A percentile compares a stretch with the other conserved stretches of the same genome.
Evolutionary conservation across 768 basidiomycete species (phyloP).

Genomic region (Russula abietina): DNA sequence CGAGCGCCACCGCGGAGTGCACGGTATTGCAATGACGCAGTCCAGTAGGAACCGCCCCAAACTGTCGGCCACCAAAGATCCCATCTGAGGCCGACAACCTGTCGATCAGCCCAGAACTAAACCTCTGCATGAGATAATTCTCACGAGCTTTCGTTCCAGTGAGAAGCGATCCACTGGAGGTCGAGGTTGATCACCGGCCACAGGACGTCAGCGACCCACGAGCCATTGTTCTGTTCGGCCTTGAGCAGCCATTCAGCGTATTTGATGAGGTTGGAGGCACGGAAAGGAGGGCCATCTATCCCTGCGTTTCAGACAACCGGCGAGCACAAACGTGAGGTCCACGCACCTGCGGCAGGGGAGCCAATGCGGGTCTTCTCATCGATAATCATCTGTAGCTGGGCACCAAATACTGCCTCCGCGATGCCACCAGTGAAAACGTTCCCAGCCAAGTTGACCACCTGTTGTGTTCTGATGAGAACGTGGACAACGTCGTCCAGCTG

Average conservation of each 20-base stretch:
- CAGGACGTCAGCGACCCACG: constrained; percentile 13
- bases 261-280: constrained; percentile 8
- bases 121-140: not conserved
- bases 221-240: constrained; percentile 16
- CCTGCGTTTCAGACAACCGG: not conserved
- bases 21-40: constrained; percentile 20
- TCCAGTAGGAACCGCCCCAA: constrained; percentile 23
- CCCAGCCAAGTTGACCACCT: constrained; percentile 14
- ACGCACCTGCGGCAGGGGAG: constrained; percentile 18
- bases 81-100: constrained; percentile 5
- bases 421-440: constrained; percentile 21
- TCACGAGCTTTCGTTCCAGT: constrained; percentile 19
- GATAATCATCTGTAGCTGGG: constrained; percentile 6
- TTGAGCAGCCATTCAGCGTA: constrained; percentile 19
- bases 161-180: constrained; percentile 19
- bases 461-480: constrained; percentile 14
- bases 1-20: constrained; percentile 23
- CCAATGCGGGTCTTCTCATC: constrained; percentile 15
- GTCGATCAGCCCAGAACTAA: not conserved
- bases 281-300: constrained; percentile 20
- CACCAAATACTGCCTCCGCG: constrained; percentile 16
- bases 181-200: constrained; percentile 23
- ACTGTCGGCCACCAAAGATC: constrained; percentile 21
- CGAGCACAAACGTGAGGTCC: not conserved
- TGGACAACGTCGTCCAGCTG: constrained; percentile 18